These are phyloP conservation scores for Leishmania gerbilli DNA, from an alignment of 208 protist genomes.

Conservation along the genomic window DNA sequence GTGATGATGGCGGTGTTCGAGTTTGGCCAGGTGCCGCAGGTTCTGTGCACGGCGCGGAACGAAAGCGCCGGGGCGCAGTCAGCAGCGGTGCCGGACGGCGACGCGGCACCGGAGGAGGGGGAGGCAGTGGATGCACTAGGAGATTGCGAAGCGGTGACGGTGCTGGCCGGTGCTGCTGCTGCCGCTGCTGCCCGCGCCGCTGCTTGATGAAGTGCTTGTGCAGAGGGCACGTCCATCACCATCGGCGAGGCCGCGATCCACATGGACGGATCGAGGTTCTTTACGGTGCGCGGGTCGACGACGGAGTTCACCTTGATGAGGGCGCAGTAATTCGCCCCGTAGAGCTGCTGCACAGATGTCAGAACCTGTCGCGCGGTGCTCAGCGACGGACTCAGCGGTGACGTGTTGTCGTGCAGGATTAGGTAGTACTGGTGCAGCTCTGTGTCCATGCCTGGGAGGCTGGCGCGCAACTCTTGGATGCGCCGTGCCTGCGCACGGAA, in stretches of 20 bases:
- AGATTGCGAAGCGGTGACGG: conserved; percentile 5
- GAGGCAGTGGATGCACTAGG: background rate
- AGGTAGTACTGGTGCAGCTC: conserved; percentile 74
- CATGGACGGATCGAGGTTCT: conserved; percentile 58
- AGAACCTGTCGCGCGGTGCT: conserved; percentile 47
- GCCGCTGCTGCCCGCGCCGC: conserved; percentile 8
- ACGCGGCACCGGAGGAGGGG: conserved; percentile 5
- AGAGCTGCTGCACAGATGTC: conserved; percentile 47
- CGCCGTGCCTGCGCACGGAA: conserved; percentile 47
- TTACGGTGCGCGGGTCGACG: conserved; percentile 43
- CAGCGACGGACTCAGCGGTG: conserved; percentile 31
- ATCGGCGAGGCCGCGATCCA: conserved; percentile 75
- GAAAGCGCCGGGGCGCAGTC: conserved; percentile 10
- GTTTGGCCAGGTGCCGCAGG: conserved; percentile 59
- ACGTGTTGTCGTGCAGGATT: conserved; percentile 75
- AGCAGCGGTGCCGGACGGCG: conserved; percentile 5
- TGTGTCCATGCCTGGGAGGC: conserved; percentile 68
- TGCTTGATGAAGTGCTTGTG: conserved; percentile 23
- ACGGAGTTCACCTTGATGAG: conserved; percentile 76
- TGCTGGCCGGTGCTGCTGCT: conserved; percentile 5
- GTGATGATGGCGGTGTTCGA: conserved; percentile 51
- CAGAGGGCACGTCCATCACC: conserved; percentile 69
- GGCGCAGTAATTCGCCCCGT: conserved; percentile 53
- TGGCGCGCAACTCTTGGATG: conserved; percentile 36
- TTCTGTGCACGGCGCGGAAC: conserved; percentile 39